Evolutionary conservation across 345 rosid species (phyloP).

Genomic region (Bretschneidera sinensis): DNA sequence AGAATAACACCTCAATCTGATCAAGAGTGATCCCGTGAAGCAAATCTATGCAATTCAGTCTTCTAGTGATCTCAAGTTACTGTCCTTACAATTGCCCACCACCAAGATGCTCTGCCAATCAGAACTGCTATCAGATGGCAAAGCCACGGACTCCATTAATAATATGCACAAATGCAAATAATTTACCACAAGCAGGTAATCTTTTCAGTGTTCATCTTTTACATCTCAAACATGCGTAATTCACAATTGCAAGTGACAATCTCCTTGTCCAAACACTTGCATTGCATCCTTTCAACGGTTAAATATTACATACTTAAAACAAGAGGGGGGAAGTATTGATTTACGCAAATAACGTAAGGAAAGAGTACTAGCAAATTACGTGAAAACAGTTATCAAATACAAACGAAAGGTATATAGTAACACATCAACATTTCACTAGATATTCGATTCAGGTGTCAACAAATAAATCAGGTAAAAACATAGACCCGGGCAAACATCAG

Average conservation of each 20-base stretch:
- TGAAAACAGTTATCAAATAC: background rate
- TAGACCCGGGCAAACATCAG: background rate
- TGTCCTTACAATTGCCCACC: conserved; percentile 24
- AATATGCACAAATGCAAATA: conserved; percentile 22
- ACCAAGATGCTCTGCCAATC: conserved; percentile 31
- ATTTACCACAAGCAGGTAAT: conserved; percentile 15
- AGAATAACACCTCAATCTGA: conserved; percentile 18
- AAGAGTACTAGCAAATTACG: background rate
- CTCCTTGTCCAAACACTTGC: background rate
- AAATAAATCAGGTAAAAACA: background rate
- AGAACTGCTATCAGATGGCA: conserved; percentile 33
- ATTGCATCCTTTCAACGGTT: conserved; percentile 16
- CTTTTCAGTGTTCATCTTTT: conserved; percentile 8
- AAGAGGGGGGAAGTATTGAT: background rate
- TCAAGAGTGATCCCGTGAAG: conserved; percentile 11
- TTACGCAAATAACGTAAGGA: background rate
- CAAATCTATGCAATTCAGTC: background rate
- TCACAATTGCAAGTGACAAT: conserved; percentile 16
- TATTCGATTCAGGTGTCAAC: background rate
- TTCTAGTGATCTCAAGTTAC: conserved; percentile 25
- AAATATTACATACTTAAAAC: conserved; percentile 1
- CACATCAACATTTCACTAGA: background rate
- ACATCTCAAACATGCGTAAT: conserved; percentile 1
- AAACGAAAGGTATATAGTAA: background rate
- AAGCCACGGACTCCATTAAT: conserved; percentile 18